phyloP scores from a whole-genome alignment of 228 moss, liverwort and hornwort genomes.

The Sphagnum fallax region DNA sequence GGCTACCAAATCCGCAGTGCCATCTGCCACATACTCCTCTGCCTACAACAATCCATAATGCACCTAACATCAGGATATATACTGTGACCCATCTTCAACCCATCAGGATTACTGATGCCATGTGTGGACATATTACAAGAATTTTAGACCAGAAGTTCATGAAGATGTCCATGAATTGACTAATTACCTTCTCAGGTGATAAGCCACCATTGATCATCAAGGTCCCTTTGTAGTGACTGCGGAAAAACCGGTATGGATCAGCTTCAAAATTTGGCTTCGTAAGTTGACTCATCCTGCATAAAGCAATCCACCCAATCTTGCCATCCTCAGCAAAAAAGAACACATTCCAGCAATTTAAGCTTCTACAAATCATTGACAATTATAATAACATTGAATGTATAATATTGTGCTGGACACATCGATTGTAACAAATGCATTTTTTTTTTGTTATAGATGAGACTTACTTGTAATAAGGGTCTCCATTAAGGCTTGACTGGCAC shows the following conservation, averaged over 20 bases:
- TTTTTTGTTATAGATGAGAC: background rate
- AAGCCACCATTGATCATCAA: constrained; percentile 56
- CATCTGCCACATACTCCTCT: constrained; percentile 47
- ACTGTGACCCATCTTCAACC: no score
- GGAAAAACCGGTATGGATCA: constrained; percentile 43
- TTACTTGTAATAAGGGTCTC: constrained; percentile 35
- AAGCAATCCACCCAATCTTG: background rate
- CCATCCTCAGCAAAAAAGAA: no score
- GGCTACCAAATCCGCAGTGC: constrained; percentile 40
- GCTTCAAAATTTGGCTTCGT: constrained; percentile 31
- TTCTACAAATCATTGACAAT: no score
- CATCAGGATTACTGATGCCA: no score
- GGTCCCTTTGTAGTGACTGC: constrained; percentile 45
- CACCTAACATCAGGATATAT: no score
- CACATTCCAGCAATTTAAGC: no score
- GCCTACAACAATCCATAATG: constrained; percentile 17
- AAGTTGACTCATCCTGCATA: constrained; percentile 24
- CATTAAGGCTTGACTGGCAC: constrained; percentile 47
- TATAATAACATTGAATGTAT: no score
- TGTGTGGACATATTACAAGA: no score
- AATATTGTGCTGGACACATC: no score
- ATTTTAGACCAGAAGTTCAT: background rate
- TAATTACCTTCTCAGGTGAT: constrained; percentile 40
- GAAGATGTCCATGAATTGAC: background rate
- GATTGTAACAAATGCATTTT: no score